Evolutionary conservation across 2,329 filamentous ascomycete genomes (phyloP), one percentile per base, ranked within the genome.

Genomic region (Trichocomaceae sp.): DNA sequence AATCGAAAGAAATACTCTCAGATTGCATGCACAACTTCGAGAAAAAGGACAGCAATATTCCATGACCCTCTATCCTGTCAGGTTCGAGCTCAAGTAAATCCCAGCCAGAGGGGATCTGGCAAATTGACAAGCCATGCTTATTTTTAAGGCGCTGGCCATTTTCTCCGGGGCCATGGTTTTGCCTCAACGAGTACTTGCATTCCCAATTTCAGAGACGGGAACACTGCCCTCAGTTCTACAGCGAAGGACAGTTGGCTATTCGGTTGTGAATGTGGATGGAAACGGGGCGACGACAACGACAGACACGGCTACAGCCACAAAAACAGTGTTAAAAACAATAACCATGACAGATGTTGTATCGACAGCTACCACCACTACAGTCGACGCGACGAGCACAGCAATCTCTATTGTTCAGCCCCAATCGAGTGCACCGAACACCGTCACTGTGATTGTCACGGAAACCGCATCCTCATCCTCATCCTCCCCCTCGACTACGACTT

Each of bases 391-490:
- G 7, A 54, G 52, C n/a, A 56, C 54, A n/a, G 37, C 45, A 5
- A 49, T 56, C 44, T 56, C 54, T n/a, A 31, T 56, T 52, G 50
- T 56, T 4, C 50, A 52, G 23, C 54, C 54, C 10, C 17, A 51
- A 17, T 46, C 54, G n/a, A 42, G 22, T 7, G 22, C 4, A 10
- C 23, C 35, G 15, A 56, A 37, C 17, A 52, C 47, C n/a, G 42
- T 57, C 20, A 57, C 47, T 20, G 55, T 57, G 22, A 54, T 51
- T 8, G 55, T 57, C 9, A 54, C 51, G 7, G 41, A 47, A 13
- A 41, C 46, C 8, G 29, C 19, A 31, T 53, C 50, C 2, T 50
- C 50, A 39, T 3, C 39, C 13, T 19, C 23, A 5, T 17, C 37
- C 10, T 45, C 26, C 23, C 8, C 41, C 12, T 31, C 51, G 7